These are phyloP conservation scores for Clarireedia monteithiana DNA, from an alignment of 2,329 filamentous ascomycete species.

Conservation along the genomic window DNA sequence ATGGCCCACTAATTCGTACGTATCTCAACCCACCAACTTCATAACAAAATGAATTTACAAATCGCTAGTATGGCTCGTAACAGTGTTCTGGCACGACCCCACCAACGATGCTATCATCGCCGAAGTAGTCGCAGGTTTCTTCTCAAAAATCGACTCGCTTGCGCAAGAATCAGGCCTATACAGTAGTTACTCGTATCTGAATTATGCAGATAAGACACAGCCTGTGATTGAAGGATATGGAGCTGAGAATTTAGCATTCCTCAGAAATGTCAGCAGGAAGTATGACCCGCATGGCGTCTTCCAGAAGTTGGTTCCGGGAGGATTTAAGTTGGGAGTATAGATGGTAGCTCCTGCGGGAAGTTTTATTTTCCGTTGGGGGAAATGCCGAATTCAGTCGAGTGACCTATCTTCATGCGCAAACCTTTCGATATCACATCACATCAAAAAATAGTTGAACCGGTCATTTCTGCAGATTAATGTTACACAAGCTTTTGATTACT, in stretches of 20 bases:
- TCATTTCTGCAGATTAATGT: background rate
- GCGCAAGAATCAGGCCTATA: conserved; percentile 1
- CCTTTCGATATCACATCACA: background rate
- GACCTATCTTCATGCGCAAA: background rate
- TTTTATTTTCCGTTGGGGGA: background rate
- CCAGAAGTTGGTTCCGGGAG: conserved; percentile 21
- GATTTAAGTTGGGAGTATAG: conserved; percentile 9
- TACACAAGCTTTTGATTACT: background rate
- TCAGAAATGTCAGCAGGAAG: conserved; percentile 27
- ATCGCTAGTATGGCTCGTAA: background rate
- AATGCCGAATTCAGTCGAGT: background rate
- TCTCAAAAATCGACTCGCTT: background rate
- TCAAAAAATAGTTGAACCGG: background rate
- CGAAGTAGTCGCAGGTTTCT: background rate
- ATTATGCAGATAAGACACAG: conserved; percentile 38
- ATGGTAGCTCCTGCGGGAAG: background rate
- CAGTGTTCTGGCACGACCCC: background rate
- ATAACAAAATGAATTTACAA: background rate
- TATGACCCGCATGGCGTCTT: conserved; percentile 34
- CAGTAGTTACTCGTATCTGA: conserved; percentile 31
- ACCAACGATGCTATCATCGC: background rate
- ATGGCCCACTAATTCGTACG: background rate
- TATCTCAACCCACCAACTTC: background rate
- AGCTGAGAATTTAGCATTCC: conserved; percentile 29
- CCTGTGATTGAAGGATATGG: conserved; percentile 38